Conservation (phyloP, 352 stramenopile genomes). For the Phytophthora podocarpi region DNA sequence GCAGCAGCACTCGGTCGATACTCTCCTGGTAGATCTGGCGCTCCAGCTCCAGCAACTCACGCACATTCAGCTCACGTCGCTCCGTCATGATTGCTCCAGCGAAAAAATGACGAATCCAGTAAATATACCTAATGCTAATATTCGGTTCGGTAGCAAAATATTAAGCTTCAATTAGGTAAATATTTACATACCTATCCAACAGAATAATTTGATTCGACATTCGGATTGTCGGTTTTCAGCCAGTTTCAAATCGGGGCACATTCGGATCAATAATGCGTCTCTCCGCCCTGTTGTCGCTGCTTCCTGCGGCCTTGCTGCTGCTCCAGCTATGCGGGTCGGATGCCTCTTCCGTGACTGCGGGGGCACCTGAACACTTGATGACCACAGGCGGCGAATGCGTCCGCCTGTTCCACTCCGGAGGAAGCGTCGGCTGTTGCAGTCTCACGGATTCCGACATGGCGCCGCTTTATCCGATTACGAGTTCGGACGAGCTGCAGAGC, state of each 20-base stretch:
- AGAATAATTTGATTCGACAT: conserved; percentile 6
- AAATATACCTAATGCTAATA: no score
- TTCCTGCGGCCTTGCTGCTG: conserved; percentile 18
- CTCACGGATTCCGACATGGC: conserved; percentile 60
- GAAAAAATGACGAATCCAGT: neutral
- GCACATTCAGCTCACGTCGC: conserved; percentile 50
- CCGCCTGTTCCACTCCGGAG: conserved; percentile 75
- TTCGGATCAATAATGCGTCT: conserved; percentile 30
- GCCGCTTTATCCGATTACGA: conserved; percentile 54
- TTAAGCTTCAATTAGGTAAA: no score
- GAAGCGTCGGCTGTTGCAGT: conserved; percentile 70
- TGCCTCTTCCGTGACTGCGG: conserved; percentile 64
- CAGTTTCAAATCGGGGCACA: conserved; percentile 26
- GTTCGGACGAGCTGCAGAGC: conserved; percentile 40
- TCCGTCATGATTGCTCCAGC: conserved; percentile 4
- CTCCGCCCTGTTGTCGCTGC: conserved; percentile 18
- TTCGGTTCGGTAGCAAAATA: neutral
- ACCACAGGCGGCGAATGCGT: conserved; percentile 73
- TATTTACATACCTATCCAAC: conserved; percentile 6
- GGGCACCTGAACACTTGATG: conserved; percentile 66
- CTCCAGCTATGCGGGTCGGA: conserved; percentile 20
- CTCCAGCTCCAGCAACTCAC: conserved; percentile 81
- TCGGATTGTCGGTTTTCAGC: conserved; percentile 29
- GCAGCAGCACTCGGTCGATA: conserved; percentile 64
- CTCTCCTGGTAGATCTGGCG: conserved; percentile 84